phyloP scores from a whole-genome alignment of 306 rosid species.

The Prunus armeniaca region DNA sequence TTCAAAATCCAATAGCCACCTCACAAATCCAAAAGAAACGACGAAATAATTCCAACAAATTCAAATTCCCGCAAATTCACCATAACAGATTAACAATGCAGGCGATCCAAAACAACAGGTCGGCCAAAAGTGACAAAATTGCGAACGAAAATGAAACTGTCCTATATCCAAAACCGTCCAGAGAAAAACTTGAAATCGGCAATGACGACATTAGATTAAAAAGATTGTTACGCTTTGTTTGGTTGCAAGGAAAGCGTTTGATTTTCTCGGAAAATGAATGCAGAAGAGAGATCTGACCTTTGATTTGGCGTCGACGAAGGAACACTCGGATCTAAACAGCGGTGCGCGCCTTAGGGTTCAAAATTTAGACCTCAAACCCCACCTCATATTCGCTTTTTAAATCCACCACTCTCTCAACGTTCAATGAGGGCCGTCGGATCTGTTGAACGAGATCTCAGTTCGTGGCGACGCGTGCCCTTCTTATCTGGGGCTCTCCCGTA shows the following conservation, averaged over 20 bases:
- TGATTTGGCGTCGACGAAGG: not conserved
- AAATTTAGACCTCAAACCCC: slow-evolving; percentile 27
- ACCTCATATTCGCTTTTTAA: slow-evolving; percentile 26
- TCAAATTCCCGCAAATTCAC: not conserved
- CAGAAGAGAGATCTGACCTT: slow-evolving; percentile 28
- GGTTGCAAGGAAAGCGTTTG: not conserved
- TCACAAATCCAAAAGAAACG: not conserved
- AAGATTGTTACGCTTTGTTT: not conserved
- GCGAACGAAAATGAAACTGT: not conserved
- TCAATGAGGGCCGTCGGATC: slow-evolving; percentile 20
- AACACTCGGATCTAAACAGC: slow-evolving; percentile 26
- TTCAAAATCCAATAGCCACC: not conserved
- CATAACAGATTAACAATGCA: not conserved
- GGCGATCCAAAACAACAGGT: slow-evolving; percentile 3
- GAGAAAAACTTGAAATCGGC: not conserved
- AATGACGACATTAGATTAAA: not conserved
- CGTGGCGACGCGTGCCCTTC: slow-evolving; percentile 38
- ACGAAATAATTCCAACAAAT: not conserved
- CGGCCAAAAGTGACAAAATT: not conserved
- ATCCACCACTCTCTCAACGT: not conserved
- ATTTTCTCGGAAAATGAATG: not conserved
- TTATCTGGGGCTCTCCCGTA: slow-evolving; percentile 13
- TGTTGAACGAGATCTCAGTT: slow-evolving; percentile 24
- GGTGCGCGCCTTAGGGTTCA: slow-evolving; percentile 36
- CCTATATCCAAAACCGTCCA: slow-evolving; percentile 5